Percentiles rank a stretch among this genome's conserved stretches.
phyloP scores from a whole-genome alignment of 108 stramenopile species.

The Fistulifera solaris region DNA sequence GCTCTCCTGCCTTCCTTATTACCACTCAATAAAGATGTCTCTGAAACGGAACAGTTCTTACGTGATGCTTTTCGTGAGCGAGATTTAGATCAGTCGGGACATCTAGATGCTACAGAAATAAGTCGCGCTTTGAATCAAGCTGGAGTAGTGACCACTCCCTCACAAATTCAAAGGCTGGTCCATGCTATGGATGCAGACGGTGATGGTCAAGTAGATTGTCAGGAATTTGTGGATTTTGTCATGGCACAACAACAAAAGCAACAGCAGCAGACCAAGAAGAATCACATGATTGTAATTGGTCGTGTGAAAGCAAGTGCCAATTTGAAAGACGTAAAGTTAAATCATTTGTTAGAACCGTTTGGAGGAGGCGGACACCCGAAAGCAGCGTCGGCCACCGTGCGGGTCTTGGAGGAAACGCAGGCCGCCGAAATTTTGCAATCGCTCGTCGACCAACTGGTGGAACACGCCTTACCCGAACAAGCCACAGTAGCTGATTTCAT shows the following conservation, averaged over 20 bases:
- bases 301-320: constrained; percentile 77
- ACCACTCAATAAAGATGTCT: background rate
- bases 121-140: constrained; percentile 37
- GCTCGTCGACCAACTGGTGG: constrained; percentile 66
- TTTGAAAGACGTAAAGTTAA: constrained; percentile 69
- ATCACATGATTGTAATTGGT: constrained; percentile 80
- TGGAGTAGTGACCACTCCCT: constrained; percentile 44
- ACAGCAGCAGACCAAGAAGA: constrained; percentile 20
- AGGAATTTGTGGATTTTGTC: constrained; percentile 70
- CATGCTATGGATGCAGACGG: constrained; percentile 57
- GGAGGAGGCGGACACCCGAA: constrained; percentile 82
- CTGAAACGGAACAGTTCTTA: constrained; percentile 11
- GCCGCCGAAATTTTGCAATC: constrained; percentile 52
- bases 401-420: constrained; percentile 57
- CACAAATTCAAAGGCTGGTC: constrained; percentile 27
- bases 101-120: constrained; percentile 60
- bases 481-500: constrained; percentile 76
- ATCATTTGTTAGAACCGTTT: constrained; percentile 62
- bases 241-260: constrained; percentile 31
- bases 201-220: constrained; percentile 66
- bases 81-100: constrained; percentile 63
- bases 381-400: constrained; percentile 79
- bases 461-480: constrained; percentile 49
- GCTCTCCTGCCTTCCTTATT: constrained; percentile 2
- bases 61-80: constrained; percentile 67